phyloP scores from a whole-genome alignment of 202 grass and related monocot genomes.

The Brachypodium distachyon region DNA sequence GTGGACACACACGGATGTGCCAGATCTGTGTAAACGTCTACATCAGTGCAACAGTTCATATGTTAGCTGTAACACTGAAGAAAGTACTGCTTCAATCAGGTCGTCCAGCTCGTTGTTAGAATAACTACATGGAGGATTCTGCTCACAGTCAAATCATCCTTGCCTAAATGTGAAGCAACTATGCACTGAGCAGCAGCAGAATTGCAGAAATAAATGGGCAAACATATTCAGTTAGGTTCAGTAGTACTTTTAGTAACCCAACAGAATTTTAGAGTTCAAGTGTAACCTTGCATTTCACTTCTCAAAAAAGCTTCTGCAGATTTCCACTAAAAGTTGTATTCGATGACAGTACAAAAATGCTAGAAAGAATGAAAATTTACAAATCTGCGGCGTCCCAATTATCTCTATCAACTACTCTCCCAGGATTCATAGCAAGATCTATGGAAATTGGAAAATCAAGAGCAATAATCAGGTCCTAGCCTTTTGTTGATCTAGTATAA shows the following conservation, averaged over 20 bases:
- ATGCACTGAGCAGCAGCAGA: neutral
- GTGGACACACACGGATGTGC: neutral
- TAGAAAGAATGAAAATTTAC: conserved; percentile 28
- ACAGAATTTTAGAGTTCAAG: too few relatives aligned
- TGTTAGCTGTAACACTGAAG: conserved; percentile 4
- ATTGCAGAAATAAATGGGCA: neutral
- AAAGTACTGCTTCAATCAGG: conserved; percentile 8
- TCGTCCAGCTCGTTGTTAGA: neutral
- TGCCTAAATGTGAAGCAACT: conserved; percentile 24
- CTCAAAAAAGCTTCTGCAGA: neutral
- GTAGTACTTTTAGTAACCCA: neutral
- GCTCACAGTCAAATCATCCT: conserved; percentile 14
- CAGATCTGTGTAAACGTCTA: neutral
- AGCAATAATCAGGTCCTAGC: conserved; percentile 42
- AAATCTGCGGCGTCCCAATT: neutral
- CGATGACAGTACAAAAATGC: neutral
- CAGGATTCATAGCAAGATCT: neutral
- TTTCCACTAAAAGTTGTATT: neutral
- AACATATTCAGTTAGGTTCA: neutral
- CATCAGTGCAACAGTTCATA: neutral
- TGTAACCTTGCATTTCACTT: neutral
- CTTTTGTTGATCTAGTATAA: conserved; percentile 86
- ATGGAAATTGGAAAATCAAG: neutral
- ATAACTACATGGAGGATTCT: neutral
- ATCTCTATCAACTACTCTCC: conserved; percentile 8